Evolutionary conservation across 2,329 filamentous ascomycete genomes (phyloP), one percentile per base, ranked within the genome.

Genomic region (Ascochyta lentis): DNA sequence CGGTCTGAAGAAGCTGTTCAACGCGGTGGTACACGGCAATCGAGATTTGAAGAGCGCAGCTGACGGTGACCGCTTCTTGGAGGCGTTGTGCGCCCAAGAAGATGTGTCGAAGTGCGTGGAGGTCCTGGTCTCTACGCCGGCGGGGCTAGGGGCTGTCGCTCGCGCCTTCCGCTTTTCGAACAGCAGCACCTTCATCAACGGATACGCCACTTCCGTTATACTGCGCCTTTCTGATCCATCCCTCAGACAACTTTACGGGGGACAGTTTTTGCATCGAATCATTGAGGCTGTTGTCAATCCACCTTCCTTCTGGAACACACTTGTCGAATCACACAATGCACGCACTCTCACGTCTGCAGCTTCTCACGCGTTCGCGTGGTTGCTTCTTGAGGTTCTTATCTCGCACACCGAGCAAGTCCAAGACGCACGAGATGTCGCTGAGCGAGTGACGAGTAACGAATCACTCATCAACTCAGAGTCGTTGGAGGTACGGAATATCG

Each of bases 401-500:
- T 64, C 77, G 24, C 23, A 61, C 13, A 31, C 64, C 2, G 67
- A 67, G 24, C 58, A 60, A 0, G 15, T 65, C 5, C 71, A 67
- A 13, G 65, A 71, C 45, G 71, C 69, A 10, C 63, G 67, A 41
- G 40, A 57, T 10, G 33, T 69, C 10, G 69, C 72, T 26, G 60
- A 69, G 31, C 54, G 51, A 10, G 43, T 70, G 12, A 71, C 65
- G 0, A 38, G 51, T 1, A 50, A 61, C 10, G 56, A 50, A 16
- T 65, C 66, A 1, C 51, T 76, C 19, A 66, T 67, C 49, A 59
- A 64, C 6, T 63, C 63, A 1, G 56, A 68, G 77, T 84, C 49
- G 65, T 87, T 19, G 79, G 80, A 43, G 80, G 87, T 60, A 70
- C 83, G 46, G 77, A 84, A 1, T 80, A 86, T 64, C 81, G 85